phyloP scores from a whole-genome alignment of 257 asterid species.

The Nicotiana tabacum region DNA sequence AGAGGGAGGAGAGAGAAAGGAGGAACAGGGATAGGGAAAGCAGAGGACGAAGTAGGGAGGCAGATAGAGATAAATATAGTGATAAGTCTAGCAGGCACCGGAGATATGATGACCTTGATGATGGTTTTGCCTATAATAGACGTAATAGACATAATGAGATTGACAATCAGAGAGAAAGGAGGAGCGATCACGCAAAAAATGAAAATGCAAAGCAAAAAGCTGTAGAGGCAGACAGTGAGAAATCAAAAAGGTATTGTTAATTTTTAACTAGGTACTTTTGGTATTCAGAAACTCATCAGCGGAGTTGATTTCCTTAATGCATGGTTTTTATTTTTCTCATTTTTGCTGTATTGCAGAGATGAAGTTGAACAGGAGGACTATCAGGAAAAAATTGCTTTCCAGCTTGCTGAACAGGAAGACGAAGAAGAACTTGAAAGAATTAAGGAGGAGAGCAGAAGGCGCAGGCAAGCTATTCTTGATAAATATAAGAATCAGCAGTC shows the following conservation, averaged over 20 bases:
- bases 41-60: conserved; percentile 36
- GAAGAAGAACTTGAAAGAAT: conserved; percentile 84
- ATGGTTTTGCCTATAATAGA: conserved; percentile 42
- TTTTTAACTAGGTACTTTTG: conserved; percentile 5
- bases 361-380: conserved; percentile 67
- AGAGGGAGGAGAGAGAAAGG: conserved; percentile 32
- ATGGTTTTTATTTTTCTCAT: conserved; percentile 2
- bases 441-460: conserved; percentile 92
- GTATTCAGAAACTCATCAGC: conserved; percentile 3
- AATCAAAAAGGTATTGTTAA: conserved; percentile 44
- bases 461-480: conserved; percentile 82
- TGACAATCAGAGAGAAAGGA: conserved; percentile 35
- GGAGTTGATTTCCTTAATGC: neutral
- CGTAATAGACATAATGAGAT: conserved; percentile 46
- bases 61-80: conserved; percentile 36
- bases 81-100: conserved; percentile 41
- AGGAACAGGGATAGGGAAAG: conserved; percentile 32
- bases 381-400: conserved; percentile 61
- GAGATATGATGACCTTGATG: conserved; percentile 38
- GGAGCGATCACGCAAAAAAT: conserved; percentile 26
- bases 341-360: conserved; percentile 48
- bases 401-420: conserved; percentile 75
- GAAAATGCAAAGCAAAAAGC: conserved; percentile 24
- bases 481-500: conserved; percentile 53
- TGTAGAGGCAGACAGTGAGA: conserved; percentile 27